Conservation (phyloP, 2,329 filamentous ascomycete species). For the Aureobasidium sp. region DNA sequence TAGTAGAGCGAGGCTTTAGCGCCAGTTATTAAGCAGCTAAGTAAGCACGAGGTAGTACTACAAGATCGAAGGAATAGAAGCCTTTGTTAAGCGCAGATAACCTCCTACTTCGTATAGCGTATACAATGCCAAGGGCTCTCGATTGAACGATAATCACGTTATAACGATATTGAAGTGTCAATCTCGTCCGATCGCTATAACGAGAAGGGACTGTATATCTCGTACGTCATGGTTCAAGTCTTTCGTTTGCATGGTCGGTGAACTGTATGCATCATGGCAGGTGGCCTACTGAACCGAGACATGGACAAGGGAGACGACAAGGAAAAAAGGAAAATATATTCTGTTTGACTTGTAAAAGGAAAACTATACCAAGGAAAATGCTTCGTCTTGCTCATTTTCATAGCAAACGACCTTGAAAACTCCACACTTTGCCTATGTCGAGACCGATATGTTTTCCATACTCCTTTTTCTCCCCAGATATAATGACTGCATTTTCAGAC, state of each 20-base stretch:
- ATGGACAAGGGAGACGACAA: background rate
- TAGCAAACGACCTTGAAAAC: background rate
- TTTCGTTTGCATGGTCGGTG: background rate
- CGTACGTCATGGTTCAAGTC: background rate
- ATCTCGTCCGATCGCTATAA: no score
- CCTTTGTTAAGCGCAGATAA: no score
- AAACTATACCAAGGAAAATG: constrained; percentile 10
- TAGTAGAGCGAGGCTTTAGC: no score
- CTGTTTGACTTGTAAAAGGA: constrained; percentile 7
- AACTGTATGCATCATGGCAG: background rate
- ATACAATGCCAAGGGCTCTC: no score
- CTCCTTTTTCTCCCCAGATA: background rate
- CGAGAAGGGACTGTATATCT: no score
- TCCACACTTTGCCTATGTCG: background rate
- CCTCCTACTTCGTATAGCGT: no score
- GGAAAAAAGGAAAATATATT: background rate
- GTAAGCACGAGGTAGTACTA: no score
- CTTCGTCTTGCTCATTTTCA: background rate
- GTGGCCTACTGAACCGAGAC: background rate
- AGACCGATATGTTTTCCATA: background rate
- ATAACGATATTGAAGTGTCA: no score
- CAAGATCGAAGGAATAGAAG: no score
- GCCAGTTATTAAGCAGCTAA: no score
- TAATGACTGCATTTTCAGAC: background rate
- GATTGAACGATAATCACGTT: no score